Evolutionary conservation across 495 filamentous ascomycete species (phyloP), one percentile per base, ranked within the genome.

Genomic region (Aspergillus asperescens): DNA sequence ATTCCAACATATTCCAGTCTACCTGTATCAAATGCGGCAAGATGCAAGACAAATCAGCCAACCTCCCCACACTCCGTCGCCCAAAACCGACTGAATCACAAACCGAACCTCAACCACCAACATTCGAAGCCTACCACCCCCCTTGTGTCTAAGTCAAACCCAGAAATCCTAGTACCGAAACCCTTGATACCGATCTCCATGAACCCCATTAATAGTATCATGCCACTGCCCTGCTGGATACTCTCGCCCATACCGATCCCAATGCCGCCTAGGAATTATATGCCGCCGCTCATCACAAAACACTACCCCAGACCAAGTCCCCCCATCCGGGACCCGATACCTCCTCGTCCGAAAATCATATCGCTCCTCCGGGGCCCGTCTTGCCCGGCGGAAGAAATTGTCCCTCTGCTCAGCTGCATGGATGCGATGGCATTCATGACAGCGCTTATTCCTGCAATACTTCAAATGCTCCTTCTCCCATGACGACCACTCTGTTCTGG

Each of bases 1-100:
- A 76, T 45, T 56, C 66, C 7, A 61, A 68, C 52, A 61, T 75
- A 48, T 73, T 70, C 34, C 64, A 70, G 38, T 67, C 65, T 3
- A 58, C 64, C 7, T 76, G 73, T 43, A 52, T 56, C 0, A 73
- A 71, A 43, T 76, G 73, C 58, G 60, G 56, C 24, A 61, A 61
- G 4, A 59, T 75, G 54, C 70, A 67, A 32, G 62, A 75, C 55
- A 57, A 60, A n/a, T 48, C 60, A 6, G 67, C 72, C 7, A 68
- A 67, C 47, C 61, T 76, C 0, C 73, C 73, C 1, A 59, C 62
- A 15, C 48, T 74, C 43, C 70, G 73, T 28, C 57, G 52, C 18
- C 54, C 39, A 19, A 50, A 50, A 29, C 28, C 45, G 18, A 35
- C 41, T 6, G n/a, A 48, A 15, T 7, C 53, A 13, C 16, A 42